Percentiles rank a stretch among this genome's conserved stretches.
Evolutionary conservation across 805 yeast species (phyloP).

Genomic region (Starmerella scarabaei): DNA sequence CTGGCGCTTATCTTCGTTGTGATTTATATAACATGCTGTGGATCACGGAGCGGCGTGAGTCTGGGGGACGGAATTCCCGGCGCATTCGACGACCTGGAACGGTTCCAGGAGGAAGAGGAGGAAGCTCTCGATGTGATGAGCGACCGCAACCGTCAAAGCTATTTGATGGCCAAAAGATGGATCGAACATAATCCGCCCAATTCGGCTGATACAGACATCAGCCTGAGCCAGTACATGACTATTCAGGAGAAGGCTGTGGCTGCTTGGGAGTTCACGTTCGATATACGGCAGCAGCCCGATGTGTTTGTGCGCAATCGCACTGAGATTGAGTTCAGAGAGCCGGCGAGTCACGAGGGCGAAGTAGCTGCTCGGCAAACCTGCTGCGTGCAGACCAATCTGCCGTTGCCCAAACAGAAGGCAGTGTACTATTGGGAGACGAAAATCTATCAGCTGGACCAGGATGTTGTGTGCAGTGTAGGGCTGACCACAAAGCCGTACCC

Average conservation of each 20-base stretch:
- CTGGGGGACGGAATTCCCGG: conserved; percentile 39
- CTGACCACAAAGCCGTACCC: conserved; percentile 83
- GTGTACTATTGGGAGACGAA: conserved; percentile 85
- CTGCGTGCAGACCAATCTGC: conserved; percentile 67
- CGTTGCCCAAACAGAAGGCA: conserved; percentile 68
- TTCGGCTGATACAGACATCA: conserved; percentile 32
- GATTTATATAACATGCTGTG: conserved; percentile 12
- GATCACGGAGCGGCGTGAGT: conserved; percentile 23
- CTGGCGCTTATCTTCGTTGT: conserved; percentile 9
- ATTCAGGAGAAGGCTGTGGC: conserved; percentile 79
- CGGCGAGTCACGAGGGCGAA: conserved; percentile 29
- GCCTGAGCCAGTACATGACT: conserved; percentile 45
- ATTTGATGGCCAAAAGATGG: conserved; percentile 47
- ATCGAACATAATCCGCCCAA: conserved; percentile 33
- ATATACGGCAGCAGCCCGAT: conserved; percentile 40
- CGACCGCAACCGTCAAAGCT: conserved; percentile 40
- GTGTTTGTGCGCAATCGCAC: conserved; percentile 47
- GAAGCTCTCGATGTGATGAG: conserved; percentile 53
- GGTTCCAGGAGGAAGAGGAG: conserved; percentile 46
- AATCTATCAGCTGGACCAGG: conserved; percentile 52
- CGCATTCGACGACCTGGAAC: conserved; percentile 49
- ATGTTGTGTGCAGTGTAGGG: conserved; percentile 53
- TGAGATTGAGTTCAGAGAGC: conserved; percentile 35
- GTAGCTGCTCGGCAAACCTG: conserved; percentile 23
- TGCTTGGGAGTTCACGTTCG: conserved; percentile 72